Evolutionary conservation across 179 eudicot genomes (phyloP).

Genomic region (Patellifolia procumbens): DNA sequence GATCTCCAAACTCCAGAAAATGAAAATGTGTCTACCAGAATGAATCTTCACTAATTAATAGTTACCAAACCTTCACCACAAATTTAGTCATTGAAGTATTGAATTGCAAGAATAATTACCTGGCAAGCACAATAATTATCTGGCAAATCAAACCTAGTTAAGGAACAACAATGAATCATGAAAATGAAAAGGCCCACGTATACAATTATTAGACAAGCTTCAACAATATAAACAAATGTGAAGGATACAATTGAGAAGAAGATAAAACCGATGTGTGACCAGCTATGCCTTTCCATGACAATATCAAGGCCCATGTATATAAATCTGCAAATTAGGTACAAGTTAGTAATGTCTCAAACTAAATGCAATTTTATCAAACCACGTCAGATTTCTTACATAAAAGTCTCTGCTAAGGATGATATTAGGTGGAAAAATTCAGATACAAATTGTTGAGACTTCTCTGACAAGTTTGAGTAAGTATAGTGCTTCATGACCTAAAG

Average conservation of each 20-base stretch:
- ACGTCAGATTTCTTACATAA: constrained; percentile 65
- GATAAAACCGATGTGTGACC: constrained; percentile 97
- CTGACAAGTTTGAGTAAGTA: constrained; percentile 85
- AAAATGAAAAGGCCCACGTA: constrained; percentile 5
- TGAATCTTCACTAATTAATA: constrained; percentile 4
- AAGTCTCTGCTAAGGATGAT: constrained; percentile 98
- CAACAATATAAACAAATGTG: constrained; percentile 15
- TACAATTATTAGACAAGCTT: neutral
- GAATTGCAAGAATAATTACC: constrained; percentile 42
- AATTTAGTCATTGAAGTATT: neutral
- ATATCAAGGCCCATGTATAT: constrained; percentile 99
- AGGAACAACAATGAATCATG: constrained; percentile 43
- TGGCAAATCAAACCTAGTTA: constrained; percentile 51
- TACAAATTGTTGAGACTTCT: constrained; percentile 88
- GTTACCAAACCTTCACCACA: neutral
- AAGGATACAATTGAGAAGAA: constrained; percentile 99
- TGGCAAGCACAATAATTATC: constrained; percentile 84
- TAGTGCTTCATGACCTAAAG: constrained; percentile 98
- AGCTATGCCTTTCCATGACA: constrained; percentile 97
- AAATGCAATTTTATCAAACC: constrained; percentile 5
- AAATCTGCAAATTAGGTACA: constrained; percentile 55
- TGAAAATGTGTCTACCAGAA: neutral
- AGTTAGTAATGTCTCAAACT: constrained; percentile 2
- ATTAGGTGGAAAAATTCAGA: constrained; percentile 95
- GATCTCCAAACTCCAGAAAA: constrained; percentile 18